Evolutionary conservation across 2,329 filamentous ascomycete species (phyloP), one percentile per base, ranked within the genome.

Genomic region (Periglandula ipomoeae): DNA sequence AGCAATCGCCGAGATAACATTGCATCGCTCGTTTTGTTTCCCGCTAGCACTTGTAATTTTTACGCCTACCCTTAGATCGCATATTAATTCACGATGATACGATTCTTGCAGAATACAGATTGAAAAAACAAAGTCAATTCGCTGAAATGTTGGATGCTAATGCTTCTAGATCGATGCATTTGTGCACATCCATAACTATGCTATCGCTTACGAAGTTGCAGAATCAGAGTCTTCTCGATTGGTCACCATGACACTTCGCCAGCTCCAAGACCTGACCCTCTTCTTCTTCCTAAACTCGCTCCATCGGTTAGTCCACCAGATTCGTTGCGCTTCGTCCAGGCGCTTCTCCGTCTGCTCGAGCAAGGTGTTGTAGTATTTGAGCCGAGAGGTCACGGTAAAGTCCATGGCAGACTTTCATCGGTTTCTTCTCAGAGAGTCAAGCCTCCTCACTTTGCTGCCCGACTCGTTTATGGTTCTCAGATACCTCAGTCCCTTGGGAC

Each of bases 1-100:
- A 71, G n/a, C 56, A 56, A 48, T 59, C 60, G 43, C 54, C 54
- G 48, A 42, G 45, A 26, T 41, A 30, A 40, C n/a, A 10, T 13
- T 38, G 22, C 22, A 9, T n/a, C n/a, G 17, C 13, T 13, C 23
- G 10, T 3, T 10, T 5, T n/a, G 7, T 32, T 39, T 10, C 15
- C 6, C 9, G 19, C 15, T 23, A 26, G 23, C 3, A 23, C 38
- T 22, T n/a, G 27, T 19, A 32, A 9, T 38, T 38, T 10, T n/a
- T 5, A n/a, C 13, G 10, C 15, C 9, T 5, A 4, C 6, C 19
- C 9, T 38, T 4, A 20, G 9, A 19, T n/a, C 7, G 17, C 4
- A 17, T 38, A 9, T 20, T n/a, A 38, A 38, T 38, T 38, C 35
- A 38, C 4, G 6, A 38, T 20, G 11, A n/a, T n/a, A 38, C 19